phyloP scores from a whole-genome alignment of 2,329 filamentous ascomycete species.

The Nannizzia gypsea region DNA sequence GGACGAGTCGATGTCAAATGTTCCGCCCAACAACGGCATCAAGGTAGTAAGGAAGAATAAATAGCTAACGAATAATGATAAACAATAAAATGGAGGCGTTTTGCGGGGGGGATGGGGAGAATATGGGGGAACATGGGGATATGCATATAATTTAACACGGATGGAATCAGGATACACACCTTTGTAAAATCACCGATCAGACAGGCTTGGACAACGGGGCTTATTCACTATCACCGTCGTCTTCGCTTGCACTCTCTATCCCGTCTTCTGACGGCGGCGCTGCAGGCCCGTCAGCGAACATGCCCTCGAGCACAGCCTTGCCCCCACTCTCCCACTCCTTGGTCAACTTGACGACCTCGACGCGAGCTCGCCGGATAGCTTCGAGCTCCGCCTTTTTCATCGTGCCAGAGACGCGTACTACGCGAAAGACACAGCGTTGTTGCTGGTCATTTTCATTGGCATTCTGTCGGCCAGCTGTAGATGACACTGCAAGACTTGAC shows the following conservation, averaged over 20 bases:
- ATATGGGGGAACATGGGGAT: background rate
- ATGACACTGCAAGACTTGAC: constrained; percentile 52
- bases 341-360: constrained; percentile 56
- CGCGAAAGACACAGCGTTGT: constrained; percentile 61
- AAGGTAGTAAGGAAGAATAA: constrained; percentile 55
- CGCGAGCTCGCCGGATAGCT: constrained; percentile 64
- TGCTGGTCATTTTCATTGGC: constrained; percentile 8
- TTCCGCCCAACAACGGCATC: constrained; percentile 52
- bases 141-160: background rate
- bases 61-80: constrained; percentile 28
- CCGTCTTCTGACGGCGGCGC: constrained; percentile 23
- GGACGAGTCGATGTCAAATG: constrained; percentile 24
- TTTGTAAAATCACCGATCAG: background rate
- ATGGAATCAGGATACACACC: background rate
- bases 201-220: background rate
- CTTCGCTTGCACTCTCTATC: constrained; percentile 35
- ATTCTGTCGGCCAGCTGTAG: background rate
- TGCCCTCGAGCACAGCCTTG: constrained; percentile 28
- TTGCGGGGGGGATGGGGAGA: background rate
- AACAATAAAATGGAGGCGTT: background rate
- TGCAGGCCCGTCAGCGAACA: constrained; percentile 17
- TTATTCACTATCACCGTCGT: constrained; percentile 34
- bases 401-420: constrained; percentile 80
- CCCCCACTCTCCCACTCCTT: constrained; percentile 37
- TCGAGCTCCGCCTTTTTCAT: constrained; percentile 88